Percentiles rank a stretch among this genome's conserved stretches.
These are phyloP conservation scores for Penicillium canescens DNA, from an alignment of 495 filamentous ascomycete genomes.

Conservation along the genomic window DNA sequence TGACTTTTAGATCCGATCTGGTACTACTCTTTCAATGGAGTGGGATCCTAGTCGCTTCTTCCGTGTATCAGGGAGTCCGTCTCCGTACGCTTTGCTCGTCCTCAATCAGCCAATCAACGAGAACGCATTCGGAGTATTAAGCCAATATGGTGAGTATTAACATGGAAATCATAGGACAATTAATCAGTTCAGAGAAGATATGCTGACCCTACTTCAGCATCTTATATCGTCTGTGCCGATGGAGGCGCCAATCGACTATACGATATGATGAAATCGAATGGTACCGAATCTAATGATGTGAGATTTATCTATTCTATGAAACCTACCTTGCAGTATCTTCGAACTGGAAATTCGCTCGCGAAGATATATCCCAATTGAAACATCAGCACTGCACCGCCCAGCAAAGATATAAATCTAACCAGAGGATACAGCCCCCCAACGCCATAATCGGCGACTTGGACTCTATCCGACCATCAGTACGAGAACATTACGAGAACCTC, in stretches of 20 bases:
- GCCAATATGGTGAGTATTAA: slow-evolving; percentile 53
- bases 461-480: slow-evolving; percentile 62
- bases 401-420: neutral
- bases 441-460: slow-evolving; percentile 87
- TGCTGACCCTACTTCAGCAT: slow-evolving; percentile 41
- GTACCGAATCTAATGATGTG: slow-evolving; percentile 41
- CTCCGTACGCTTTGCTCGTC: slow-evolving; percentile 60
- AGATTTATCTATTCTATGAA: slow-evolving; percentile 5
- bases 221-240: slow-evolving; percentile 74
- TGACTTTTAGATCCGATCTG: too few species aligned
- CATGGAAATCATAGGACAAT: neutral
- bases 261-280: slow-evolving; percentile 44
- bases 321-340: too few species aligned
- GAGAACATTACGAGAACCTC: slow-evolving; percentile 57
- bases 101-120: slow-evolving; percentile 71
- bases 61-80: slow-evolving; percentile 27
- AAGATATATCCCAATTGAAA: neutral
- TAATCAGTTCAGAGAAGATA: neutral
- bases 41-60: slow-evolving; percentile 58
- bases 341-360: too few species aligned
- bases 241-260: slow-evolving; percentile 85
- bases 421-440: slow-evolving; percentile 51
- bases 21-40: slow-evolving; percentile 25
- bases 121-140: slow-evolving; percentile 49
- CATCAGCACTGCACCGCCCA: neutral